Evolutionary conservation across 768 basidiomycete species (phyloP).

Genomic region (Tylopilus balloui): DNA sequence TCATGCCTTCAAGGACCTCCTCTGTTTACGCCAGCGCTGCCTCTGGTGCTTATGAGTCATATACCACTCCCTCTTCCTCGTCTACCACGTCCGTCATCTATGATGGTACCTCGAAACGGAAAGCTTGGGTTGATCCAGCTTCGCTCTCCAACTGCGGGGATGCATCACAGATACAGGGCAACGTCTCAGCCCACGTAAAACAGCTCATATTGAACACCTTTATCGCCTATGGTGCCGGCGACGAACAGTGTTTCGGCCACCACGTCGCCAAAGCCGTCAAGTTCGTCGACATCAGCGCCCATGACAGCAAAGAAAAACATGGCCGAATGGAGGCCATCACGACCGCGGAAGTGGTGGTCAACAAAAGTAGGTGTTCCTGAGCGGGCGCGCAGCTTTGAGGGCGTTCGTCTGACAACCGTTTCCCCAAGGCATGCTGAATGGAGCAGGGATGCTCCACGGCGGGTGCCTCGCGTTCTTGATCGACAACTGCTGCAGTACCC

Average conservation of each 20-base stretch:
- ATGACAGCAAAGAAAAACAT: conserved; percentile 42
- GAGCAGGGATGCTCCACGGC: conserved; percentile 73
- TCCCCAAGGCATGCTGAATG: conserved; percentile 63
- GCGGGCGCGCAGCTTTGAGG: background rate
- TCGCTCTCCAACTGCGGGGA: conserved; percentile 57
- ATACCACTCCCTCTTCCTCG: conserved; percentile 15
- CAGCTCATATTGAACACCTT: conserved; percentile 65
- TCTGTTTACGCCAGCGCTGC: conserved; percentile 27
- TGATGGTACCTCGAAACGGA: conserved; percentile 23
- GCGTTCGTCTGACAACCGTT: conserved; percentile 3
- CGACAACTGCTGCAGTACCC: conserved; percentile 69
- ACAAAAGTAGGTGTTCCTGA: conserved; percentile 45
- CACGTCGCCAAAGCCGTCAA: conserved; percentile 55
- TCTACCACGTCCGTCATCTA: conserved; percentile 29
- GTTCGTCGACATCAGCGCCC: conserved; percentile 56
- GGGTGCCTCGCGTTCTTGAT: conserved; percentile 70
- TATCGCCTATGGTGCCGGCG: conserved; percentile 66
- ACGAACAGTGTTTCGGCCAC: conserved; percentile 57
- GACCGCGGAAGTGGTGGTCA: conserved; percentile 57
- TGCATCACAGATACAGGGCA: conserved; percentile 55
- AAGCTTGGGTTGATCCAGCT: conserved; percentile 63
- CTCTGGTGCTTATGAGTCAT: conserved; percentile 28
- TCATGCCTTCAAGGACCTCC: conserved; percentile 28
- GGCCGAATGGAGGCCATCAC: conserved; percentile 58
- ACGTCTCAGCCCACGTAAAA: conserved; percentile 58